Base-by-base conservation (phyloP, 2,329 filamentous ascomycete genomes). In the Zopfia rhizophila region DNA sequence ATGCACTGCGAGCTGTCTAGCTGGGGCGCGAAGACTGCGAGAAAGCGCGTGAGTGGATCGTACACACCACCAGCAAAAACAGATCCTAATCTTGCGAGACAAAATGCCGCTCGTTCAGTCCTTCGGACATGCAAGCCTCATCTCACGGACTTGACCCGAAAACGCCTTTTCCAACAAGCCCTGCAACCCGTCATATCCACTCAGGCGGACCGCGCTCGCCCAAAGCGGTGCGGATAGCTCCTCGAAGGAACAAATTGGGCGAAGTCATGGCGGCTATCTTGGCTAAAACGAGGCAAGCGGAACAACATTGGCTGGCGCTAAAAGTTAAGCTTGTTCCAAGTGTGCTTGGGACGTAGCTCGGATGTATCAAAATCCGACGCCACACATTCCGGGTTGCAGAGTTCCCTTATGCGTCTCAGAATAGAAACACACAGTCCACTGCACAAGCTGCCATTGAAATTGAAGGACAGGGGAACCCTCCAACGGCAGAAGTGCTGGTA, bases 331-430 rank as follows among this genome's bases (percentile, higher is more conserved):
- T 66, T 63, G 63, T 64, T 65, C 58, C 59, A 66, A 56, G 60
- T 51, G 33, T 51, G 55, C 51, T 53, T 56, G 49, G 52, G 17
- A 40, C 14, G 29, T 35, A 32, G 29, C 49, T 60, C 65, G 68
- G 66, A 67, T 65, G 65, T 63, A 50, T 60, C 61, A 65, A 17
- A 47, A 63, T 58, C 67, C 65, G 67, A 56, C 59, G 61, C 63
- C 57, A 69, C 56, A 63, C 65, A 57, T 22, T 35, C 36, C 28
- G 35, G 46, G 67, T 69, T 51, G 44, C 61, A 68, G 31, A 47
- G 29, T 31, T 32, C 7, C 36, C 29, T 55, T 51, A 44, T 46
- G 53, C 62, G 44, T 63, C 44, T 61, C 59, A 60, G 55, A 45
- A 42, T 29, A 31, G 46, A 24, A 50, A 21, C 39, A 29, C n/a